Evolutionary conservation across 768 basidiomycete genomes (phyloP), one percentile per base, ranked within the genome.

Genomic region (Gloeostereum incarnatum): DNA sequence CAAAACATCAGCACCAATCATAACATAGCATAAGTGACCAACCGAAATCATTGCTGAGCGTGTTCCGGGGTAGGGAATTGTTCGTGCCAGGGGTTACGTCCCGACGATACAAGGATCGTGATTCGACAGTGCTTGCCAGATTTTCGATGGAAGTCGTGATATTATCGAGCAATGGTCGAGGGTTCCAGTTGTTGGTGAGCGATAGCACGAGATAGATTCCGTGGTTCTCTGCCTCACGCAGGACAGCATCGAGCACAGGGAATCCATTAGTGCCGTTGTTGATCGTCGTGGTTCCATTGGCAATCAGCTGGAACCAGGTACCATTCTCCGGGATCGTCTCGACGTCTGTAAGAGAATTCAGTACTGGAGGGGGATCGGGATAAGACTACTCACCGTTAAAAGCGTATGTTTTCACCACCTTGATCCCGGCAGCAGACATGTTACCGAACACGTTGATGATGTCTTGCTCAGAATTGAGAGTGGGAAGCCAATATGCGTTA

Each of bases 351-450:
- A 31, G n/a, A 20, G 16, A 2, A 30, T 27, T 37, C 31, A 29
- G 16, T 17, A 16, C 32, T 27, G 24, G 34, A 22, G 16, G 40
- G 29, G 40, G 23, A 11, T 22, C 19, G 17, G 35, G 37, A 22
- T 7, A 39, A 30, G 36, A 36, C 14, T 9, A 22, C 39, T 25
- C 27, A 71, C 79, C 81, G 56, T 83, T 82, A 55, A 83, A 84
- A 13, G 69, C 82, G 82, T 82, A 85, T 3, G 73, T 62, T 29
- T 81, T 66, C 20, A 83, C 70, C 16, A 78, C 78, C 26, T 60
- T 73, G 45, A 78, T 65, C 6, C 74, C 75, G 9, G 61, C 53
- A 2, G 66, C 63, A 9, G 71, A 68, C 39, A 85, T 79, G 43
- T 71, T 74, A 2, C 62, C 65, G 24, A 85, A 53, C 3, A 78